Base-by-base conservation (phyloP, 352 stramenopile genomes). In the Pythium rishiriense region DNA sequence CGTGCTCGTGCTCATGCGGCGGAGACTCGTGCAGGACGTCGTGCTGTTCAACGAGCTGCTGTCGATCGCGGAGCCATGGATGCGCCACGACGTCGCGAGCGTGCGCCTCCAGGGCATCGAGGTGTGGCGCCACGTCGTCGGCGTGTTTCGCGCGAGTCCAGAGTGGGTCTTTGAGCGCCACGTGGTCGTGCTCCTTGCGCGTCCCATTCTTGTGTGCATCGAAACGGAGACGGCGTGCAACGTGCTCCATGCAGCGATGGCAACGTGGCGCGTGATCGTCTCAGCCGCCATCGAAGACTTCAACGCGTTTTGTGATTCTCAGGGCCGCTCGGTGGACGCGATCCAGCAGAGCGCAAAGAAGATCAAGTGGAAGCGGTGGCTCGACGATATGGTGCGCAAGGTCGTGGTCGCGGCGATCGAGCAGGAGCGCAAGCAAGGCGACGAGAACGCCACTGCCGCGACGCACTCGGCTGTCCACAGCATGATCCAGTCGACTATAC, bases 151-250 rank as follows among this genome's bases (percentile, higher is more conserved):
- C 21, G 50, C 73, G 17, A 79, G 59, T 29, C 53, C 74, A 2
- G 64, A 77, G 12, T 91, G 83, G 83, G 43, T 88, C 12, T 85
- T 88, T 49, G 83, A 88, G 53, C 82, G 79, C 22, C 66, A 71
- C 0, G 58, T 87, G 7, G 60, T 90, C 3, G 64, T 73, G 62
- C 69, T 91, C 31, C 60, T 91, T 21, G 47, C 76, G 26, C 72
- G 70, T 26, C 83, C 83, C 10, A 73, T 88, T 6, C 54, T 81
- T 9, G 51, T 74, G 14, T 77, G 78, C 42, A 57, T 91, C 0
- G 53, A 88, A 35, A 66, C 85, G 24, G 83, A 90, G 53, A 47
- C 63, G 33, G 54, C 79, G 31, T 29, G 75, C 14, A 91, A 81
- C 22, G 64, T 91, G 22, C 57, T 83, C 15, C 69, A 88, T 58